Base-by-base conservation (phyloP, 192 early-diverging fungal species). In the Irineochytrium annulatum region DNA sequence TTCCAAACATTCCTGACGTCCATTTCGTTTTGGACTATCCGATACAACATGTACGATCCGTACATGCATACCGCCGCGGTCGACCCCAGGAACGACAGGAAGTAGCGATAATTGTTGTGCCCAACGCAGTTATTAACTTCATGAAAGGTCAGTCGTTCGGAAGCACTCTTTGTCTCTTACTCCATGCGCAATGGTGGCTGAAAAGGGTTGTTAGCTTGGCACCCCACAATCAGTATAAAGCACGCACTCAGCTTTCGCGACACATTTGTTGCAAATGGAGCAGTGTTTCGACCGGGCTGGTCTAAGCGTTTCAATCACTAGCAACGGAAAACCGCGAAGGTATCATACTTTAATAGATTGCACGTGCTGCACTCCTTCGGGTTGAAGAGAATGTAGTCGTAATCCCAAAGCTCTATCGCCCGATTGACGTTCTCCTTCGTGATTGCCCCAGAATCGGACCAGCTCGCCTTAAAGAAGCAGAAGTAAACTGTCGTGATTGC, bases 111-210 rank as follows among this genome's bases (percentile, higher is more conserved):
- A 54, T 80, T 80, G 34, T 34, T 30, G 66, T 80, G 71, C 20
- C 78, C 78, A 29, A 80, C 76, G 56, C 78, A 80, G 61, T 76
- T 80, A 62, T 78, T 79, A 33, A 79, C 72, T 74, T 43, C n/a
- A n/a, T 0, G 34, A 51, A 37, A 32, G 19, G 22, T 31, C 5
- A 65, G 14, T 32, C 6, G 34, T 24, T 46, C 1, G n/a, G 29
- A 22, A 33, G 43, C 6, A 52, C 22, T 8, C 13, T 24, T 24
- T 11, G 20, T 52, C 22, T 52, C 66, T 3, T 45, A 74, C 72
- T 69, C 77, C 77, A 78, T 13, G 73, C 77, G 58, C 77, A 78
- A 51, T 78, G 77, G 52, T 78, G 77, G 57, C 71, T 73, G 43
- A 8, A 34, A 3, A 33, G 29, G 5, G 26, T 20, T n/a, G 17